A percentile compares a stretch with the other conserved stretches of the same genome.
These are phyloP conservation scores for Blastomyces parvus DNA, from an alignment of 2,329 filamentous ascomycete species.

Conservation along the genomic window DNA sequence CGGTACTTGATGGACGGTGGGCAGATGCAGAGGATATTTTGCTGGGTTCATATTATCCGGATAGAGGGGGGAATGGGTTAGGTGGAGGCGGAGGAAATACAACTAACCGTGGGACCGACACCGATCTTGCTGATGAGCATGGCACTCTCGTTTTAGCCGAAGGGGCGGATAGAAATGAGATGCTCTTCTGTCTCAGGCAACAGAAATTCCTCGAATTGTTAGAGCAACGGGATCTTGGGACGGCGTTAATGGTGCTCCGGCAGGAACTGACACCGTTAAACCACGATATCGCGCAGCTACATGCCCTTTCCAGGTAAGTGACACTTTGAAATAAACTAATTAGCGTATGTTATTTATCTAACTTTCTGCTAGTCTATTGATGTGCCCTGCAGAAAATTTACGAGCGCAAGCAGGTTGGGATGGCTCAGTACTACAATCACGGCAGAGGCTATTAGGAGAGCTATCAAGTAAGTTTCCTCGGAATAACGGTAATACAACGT, in stretches of 20 bases:
- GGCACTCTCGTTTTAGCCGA: conserved; percentile 64
- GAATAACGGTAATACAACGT: background rate
- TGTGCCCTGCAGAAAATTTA: conserved; percentile 75
- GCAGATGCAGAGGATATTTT: conserved; percentile 72
- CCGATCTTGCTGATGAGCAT: conserved; percentile 15
- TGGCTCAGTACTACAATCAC: conserved; percentile 64
- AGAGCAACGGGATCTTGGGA: conserved; percentile 61
- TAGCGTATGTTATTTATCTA: background rate
- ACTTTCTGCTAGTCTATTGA: conserved; percentile 58
- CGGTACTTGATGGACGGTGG: conserved; percentile 76
- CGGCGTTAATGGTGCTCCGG: conserved; percentile 72
- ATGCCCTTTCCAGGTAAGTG: conserved; percentile 64
- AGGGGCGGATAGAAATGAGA: conserved; percentile 63
- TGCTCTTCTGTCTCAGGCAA: conserved; percentile 81
- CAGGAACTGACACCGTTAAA: conserved; percentile 79
- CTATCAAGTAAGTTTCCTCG: conserved; percentile 59
- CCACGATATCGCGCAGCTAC: conserved; percentile 65
- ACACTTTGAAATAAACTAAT: background rate
- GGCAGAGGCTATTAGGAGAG: conserved; percentile 64
- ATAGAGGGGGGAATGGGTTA: conserved; percentile 37
- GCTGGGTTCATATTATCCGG: conserved; percentile 41
- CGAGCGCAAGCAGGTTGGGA: conserved; percentile 74
- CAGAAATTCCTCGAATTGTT: conserved; percentile 92
- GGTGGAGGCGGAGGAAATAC: conserved; percentile 22
- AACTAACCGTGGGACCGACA: background rate